Evolutionary conservation across 805 yeast species (phyloP).

Genomic region (Wickerhamomyces queroliae): DNA sequence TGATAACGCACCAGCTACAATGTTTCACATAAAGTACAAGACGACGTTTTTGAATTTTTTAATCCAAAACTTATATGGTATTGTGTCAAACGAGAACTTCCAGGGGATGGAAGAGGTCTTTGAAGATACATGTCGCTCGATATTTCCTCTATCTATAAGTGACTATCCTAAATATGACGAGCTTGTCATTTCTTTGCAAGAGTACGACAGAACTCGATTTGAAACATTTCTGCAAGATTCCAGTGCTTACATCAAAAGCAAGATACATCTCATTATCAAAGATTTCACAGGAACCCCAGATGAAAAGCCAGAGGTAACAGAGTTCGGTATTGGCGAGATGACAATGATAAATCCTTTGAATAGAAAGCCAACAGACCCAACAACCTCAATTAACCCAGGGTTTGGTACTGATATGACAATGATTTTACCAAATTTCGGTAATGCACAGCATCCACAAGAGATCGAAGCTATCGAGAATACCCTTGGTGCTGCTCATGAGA

Average conservation of each 20-base stretch:
- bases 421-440: slow-evolving; percentile 26
- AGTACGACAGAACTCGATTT: slow-evolving; percentile 6
- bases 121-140: slow-evolving; percentile 6
- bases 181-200: slow-evolving; percentile 12
- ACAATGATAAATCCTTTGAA: slow-evolving; percentile 24
- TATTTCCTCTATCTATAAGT: slow-evolving; percentile 20
- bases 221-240: slow-evolving; percentile 3
- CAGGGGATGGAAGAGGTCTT: slow-evolving; percentile 1
- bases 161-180: slow-evolving; percentile 22
- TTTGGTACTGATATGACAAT: slow-evolving; percentile 30
- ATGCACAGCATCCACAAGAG: background rate
- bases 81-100: slow-evolving; percentile 13
- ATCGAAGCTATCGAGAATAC: background rate
- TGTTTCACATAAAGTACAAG: slow-evolving; percentile 21
- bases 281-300: slow-evolving; percentile 18
- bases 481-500: background rate
- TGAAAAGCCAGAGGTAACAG: slow-evolving; percentile 12
- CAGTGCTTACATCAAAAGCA: slow-evolving; percentile 14
- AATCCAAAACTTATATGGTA: slow-evolving; percentile 13
- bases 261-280: slow-evolving; percentile 17
- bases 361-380: slow-evolving; percentile 11
- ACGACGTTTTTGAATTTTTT: slow-evolving; percentile 13
- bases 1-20: slow-evolving; percentile 20
- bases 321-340: slow-evolving; percentile 17
- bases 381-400: slow-evolving; percentile 7